These are phyloP conservation scores for Thelonectria blattea DNA, from an alignment of 2,329 filamentous ascomycete genomes.

Conservation along the genomic window DNA sequence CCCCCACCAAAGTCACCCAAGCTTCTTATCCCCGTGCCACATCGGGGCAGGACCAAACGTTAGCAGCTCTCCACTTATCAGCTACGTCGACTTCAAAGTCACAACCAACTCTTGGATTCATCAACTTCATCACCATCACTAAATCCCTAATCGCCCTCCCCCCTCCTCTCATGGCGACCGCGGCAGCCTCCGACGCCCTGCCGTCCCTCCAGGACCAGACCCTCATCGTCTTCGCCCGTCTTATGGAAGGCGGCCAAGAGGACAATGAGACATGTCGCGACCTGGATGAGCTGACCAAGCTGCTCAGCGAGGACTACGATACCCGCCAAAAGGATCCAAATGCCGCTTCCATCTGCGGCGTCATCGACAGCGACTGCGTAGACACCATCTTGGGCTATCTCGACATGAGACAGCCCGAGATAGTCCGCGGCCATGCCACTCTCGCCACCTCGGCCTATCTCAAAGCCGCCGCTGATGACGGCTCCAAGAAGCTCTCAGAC, in stretches of 20 bases:
- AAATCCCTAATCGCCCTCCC: background rate
- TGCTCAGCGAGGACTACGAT: conserved; percentile 62
- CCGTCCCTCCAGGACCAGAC: conserved; percentile 65
- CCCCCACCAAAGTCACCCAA: conserved; percentile 1
- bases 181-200: conserved; percentile 14
- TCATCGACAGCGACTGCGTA: conserved; percentile 76
- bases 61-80: background rate
- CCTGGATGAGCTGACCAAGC: conserved; percentile 63
- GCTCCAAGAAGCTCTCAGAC: conserved; percentile 70
- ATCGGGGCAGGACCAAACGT: background rate
- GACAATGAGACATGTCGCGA: conserved; percentile 71
- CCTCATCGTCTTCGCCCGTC: conserved; percentile 79
- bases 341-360: conserved; percentile 57
- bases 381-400: conserved; percentile 87
- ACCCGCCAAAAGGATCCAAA: conserved; percentile 50
- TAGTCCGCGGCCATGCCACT: conserved; percentile 80
- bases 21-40: background rate
- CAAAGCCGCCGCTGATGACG: conserved; percentile 74
- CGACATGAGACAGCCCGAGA: conserved; percentile 78
- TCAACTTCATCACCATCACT: background rate
- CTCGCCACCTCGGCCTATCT: conserved; percentile 84
- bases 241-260: conserved; percentile 91
- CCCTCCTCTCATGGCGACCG: conserved; percentile 21
- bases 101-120: background rate
- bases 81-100: background rate